Conservation (phyloP, 2,329 filamentous ascomycete genomes). For the Colletotrichum caudatum region DNA sequence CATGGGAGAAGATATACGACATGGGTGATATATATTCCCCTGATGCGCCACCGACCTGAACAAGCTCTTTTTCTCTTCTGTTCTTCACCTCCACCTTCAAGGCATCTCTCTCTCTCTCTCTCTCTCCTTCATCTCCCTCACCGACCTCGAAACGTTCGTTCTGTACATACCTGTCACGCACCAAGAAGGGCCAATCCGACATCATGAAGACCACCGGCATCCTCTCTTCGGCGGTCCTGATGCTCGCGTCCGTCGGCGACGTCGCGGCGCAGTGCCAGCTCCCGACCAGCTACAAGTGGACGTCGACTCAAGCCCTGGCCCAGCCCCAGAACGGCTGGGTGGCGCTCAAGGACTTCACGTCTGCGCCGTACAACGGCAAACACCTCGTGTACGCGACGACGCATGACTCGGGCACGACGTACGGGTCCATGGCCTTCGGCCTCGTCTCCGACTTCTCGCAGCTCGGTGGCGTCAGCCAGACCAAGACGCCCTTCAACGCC, state of each 20-base stretch:
- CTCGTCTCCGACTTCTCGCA: constrained; percentile 65
- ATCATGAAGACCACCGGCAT: constrained; percentile 3
- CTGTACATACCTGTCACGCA: neutral
- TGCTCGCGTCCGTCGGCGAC: constrained; percentile 42
- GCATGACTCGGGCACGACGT: constrained; percentile 57
- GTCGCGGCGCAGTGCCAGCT: constrained; percentile 58
- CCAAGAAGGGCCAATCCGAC: neutral
- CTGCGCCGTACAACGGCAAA: constrained; percentile 65
- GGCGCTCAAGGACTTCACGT: constrained; percentile 73
- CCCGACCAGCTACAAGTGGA: constrained; percentile 68
- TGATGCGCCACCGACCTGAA: neutral
- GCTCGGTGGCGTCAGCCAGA: constrained; percentile 66
- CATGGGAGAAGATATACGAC: neutral
- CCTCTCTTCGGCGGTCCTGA: constrained; percentile 20
- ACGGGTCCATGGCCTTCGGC: constrained; percentile 70
- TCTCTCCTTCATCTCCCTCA: neutral
- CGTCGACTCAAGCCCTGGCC: constrained; percentile 63
- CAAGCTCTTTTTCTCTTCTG: neutral
- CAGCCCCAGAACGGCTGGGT: constrained; percentile 65
- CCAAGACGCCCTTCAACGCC: constrained; percentile 56
- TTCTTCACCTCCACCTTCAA: neutral
- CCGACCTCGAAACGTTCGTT: neutral
- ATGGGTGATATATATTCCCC: neutral
- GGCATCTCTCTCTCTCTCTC: neutral
- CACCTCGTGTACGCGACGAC: constrained; percentile 71